A percentile compares a stretch with the other conserved stretches of the same genome.
phyloP scores from a whole-genome alignment of 2,329 filamentous ascomycete genomes.

The Cadophora sp. region DNA sequence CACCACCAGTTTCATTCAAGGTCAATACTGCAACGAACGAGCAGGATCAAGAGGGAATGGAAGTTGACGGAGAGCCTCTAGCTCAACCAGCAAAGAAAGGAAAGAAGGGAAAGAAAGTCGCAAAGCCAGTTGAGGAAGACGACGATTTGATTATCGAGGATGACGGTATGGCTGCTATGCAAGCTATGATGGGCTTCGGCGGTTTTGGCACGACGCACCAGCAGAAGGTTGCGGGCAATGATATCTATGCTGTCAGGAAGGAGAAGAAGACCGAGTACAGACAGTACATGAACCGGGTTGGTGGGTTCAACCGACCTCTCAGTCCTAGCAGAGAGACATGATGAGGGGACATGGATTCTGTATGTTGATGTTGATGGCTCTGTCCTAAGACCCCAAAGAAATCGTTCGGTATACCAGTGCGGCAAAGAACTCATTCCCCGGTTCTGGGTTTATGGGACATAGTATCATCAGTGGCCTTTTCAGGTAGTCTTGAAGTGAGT shows the following conservation, averaged over 20 bases:
- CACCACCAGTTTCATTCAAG: slow-evolving; percentile 45
- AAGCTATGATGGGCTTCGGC: slow-evolving; percentile 88
- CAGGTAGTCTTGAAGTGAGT: background rate
- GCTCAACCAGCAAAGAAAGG: slow-evolving; percentile 39
- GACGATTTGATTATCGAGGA: slow-evolving; percentile 64
- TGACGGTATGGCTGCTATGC: slow-evolving; percentile 75
- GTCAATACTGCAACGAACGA: slow-evolving; percentile 32
- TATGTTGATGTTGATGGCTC: background rate
- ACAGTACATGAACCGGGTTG: slow-evolving; percentile 93
- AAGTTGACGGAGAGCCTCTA: slow-evolving; percentile 39
- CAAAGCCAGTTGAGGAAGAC: slow-evolving; percentile 50
- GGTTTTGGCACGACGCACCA: slow-evolving; percentile 87
- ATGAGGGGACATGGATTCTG: background rate
- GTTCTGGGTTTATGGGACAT: background rate
- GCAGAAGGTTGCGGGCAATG: slow-evolving; percentile 87
- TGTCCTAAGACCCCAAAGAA: background rate
- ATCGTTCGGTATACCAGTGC: background rate
- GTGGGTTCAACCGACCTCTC: slow-evolving; percentile 82
- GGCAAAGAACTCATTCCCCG: too few relatives aligned
- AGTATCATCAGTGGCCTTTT: background rate
- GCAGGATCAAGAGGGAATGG: slow-evolving; percentile 44
- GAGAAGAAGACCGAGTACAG: slow-evolving; percentile 95
- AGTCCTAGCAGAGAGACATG: slow-evolving; percentile 56
- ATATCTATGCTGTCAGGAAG: slow-evolving; percentile 81
- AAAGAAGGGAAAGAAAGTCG: slow-evolving; percentile 36